Base-by-base conservation (phyloP, 352 stramenopile genomes). In the Phytophthora sp. region DNA sequence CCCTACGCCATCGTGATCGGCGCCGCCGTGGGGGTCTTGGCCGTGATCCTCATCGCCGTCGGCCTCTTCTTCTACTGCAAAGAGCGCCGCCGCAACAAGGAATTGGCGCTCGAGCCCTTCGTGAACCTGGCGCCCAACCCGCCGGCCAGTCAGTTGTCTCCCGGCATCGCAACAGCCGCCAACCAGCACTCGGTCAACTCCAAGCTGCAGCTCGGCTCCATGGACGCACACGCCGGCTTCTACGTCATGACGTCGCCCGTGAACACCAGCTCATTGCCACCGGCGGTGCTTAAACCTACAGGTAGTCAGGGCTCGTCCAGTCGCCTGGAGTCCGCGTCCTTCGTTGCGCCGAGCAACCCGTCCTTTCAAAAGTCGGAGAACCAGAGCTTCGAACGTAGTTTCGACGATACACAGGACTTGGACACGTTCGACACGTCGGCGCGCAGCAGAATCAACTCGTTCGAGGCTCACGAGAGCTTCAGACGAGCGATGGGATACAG, bases 221-320 rank as follows among this genome's bases (percentile, higher is more conserved):
- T 58, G 51, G 54, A 68, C 41, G 43, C 50, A 0, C 67, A 68
- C 23, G 21, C 46, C 3, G 46, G 56, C 11, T 69, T 73, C 43
- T 76, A 76, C 56, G 48, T 70, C 57, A 69, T 73, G 62, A 76
- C 67, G 62, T 76, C 67, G 23, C 66, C 66, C 7, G 37, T 60
- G 20, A 57, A 65, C 21, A 26, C 35, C 0, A 49, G 28, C 30
- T 13, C 24, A 10, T 41, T 44, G 20, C 48, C 54, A 18, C 50
- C 66, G 11, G 59, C 41, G 17, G 38, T 58, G 24, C 49, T 67
- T 8, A 62, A 62, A 27, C 56, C 56, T 12, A 65, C 46, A 4
- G 51, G 41, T 13, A 66, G 51, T 26, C 37, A 52, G 1, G 27
- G 11, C 7, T 63, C 59, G 2, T 31, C 27, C 20, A 66, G 59